phyloP scores from a whole-genome alignment of 345 rosid species.

The Firmiana major region DNA sequence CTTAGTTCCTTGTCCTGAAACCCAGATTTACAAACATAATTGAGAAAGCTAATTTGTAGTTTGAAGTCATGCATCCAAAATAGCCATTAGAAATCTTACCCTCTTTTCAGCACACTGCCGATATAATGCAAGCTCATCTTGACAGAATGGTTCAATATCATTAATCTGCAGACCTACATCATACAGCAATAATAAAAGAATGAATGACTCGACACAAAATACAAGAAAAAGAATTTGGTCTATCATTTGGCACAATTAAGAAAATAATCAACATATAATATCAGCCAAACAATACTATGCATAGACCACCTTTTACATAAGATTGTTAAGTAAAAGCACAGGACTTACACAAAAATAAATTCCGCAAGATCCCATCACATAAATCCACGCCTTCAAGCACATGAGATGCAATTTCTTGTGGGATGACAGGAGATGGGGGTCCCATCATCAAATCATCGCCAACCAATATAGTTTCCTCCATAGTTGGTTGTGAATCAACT shows the following conservation, averaged over 20 bases:
- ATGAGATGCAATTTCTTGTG: slow-evolving; percentile 86
- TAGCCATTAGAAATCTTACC: slow-evolving; percentile 34
- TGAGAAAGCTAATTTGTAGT: slow-evolving; percentile 8
- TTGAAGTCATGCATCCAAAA: not conserved
- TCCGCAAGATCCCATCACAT: slow-evolving; percentile 80
- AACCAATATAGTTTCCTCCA: slow-evolving; percentile 95
- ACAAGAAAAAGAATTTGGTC: not conserved
- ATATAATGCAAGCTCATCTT: slow-evolving; percentile 85
- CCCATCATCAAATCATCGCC: slow-evolving; percentile 96
- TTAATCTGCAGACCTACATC: slow-evolving; percentile 77
- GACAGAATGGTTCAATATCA: slow-evolving; percentile 90
- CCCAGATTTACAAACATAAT: slow-evolving; percentile 13
- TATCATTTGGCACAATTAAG: not conserved
- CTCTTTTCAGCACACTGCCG: slow-evolving; percentile 75
- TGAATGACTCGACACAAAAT: not conserved
- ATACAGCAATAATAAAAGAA: slow-evolving; percentile 1
- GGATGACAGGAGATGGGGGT: slow-evolving; percentile 83
- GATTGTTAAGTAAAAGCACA: not conserved
- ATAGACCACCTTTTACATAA: not conserved
- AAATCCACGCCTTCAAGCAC: slow-evolving; percentile 82
- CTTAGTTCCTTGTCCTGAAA: slow-evolving; percentile 80
- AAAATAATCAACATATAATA: not conserved
- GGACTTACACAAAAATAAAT: slow-evolving; percentile 80
- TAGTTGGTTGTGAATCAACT: slow-evolving; percentile 89
- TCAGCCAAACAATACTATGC: not conserved